Evolutionary conservation across 495 filamentous ascomycete genomes (phyloP).

Genomic region (Talaromyces nanjingensis): DNA sequence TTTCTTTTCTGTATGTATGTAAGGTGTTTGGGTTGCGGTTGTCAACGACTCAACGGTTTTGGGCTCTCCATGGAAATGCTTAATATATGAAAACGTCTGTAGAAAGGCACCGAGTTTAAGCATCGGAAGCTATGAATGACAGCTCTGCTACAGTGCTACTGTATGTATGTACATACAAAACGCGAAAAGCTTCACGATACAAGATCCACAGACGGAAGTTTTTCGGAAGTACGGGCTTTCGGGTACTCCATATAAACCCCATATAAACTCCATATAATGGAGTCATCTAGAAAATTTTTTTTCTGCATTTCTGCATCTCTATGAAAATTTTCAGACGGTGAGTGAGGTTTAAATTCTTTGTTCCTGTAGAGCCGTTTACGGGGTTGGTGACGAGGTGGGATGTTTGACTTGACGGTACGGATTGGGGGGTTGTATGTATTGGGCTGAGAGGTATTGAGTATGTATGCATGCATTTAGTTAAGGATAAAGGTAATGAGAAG

Average conservation of each 20-base stretch:
- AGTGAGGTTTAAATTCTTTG: neutral
- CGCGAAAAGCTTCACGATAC: neutral
- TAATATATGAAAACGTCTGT: neutral
- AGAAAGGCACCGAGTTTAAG: too few species aligned
- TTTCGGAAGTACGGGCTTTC: neutral
- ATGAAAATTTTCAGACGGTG: neutral
- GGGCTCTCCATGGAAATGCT: neutral
- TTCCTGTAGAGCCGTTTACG: neutral
- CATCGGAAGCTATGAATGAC: neutral
- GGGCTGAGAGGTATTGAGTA: neutral
- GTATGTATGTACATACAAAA: neutral
- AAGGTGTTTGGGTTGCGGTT: neutral
- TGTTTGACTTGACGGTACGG: neutral
- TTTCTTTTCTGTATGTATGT: neutral
- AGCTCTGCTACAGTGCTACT: neutral
- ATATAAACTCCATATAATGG: neutral
- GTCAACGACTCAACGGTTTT: neutral
- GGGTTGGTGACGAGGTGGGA: conserved; percentile 2
- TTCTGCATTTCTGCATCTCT: neutral
- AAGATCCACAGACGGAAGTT: neutral
- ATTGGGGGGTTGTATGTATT: neutral
- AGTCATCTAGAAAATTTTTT: neutral
- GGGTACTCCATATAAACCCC: neutral
- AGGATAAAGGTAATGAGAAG: neutral
- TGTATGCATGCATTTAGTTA: neutral